Evolutionary conservation across 225 moss, liverwort and hornwort genomes (phyloP).

Genomic region (Takakia lepidozioides): DNA sequence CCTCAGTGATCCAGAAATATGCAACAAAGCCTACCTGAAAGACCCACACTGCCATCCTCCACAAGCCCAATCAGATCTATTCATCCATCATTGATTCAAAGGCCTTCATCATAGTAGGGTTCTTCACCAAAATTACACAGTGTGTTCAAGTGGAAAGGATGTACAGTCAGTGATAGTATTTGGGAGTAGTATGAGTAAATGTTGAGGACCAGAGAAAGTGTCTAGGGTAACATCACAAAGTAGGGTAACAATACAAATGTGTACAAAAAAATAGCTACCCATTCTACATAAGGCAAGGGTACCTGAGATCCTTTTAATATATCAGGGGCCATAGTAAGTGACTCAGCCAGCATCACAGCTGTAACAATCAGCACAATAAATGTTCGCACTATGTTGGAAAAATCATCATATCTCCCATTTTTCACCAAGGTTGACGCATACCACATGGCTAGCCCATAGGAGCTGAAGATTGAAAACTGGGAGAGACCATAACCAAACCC

Average conservation of each 20-base stretch:
- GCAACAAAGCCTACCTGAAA: too few relatives aligned
- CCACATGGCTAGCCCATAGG: slow-evolving; percentile 59
- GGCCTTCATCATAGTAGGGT: too few relatives aligned
- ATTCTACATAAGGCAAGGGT: background rate
- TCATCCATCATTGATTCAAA: background rate
- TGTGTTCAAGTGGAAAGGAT: background rate
- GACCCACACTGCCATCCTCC: background rate
- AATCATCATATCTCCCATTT: slow-evolving; percentile 36
- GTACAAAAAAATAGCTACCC: background rate
- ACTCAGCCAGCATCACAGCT: slow-evolving; percentile 55
- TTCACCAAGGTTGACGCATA: slow-evolving; percentile 46
- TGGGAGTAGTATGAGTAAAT: too few relatives aligned
- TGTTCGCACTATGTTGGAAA: slow-evolving; percentile 47
- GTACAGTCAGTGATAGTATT: too few relatives aligned
- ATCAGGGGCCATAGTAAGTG: slow-evolving; percentile 49
- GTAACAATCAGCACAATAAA: slow-evolving; percentile 51
- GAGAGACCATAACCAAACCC: slow-evolving; percentile 47
- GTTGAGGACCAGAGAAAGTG: too few relatives aligned
- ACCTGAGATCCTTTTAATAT: slow-evolving; percentile 54
- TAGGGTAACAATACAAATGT: background rate
- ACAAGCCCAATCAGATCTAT: background rate
- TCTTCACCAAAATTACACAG: too few relatives aligned
- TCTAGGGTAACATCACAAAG: too few relatives aligned
- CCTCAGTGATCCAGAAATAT: too few relatives aligned
- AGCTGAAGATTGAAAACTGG: slow-evolving; percentile 47